phyloP scores from a whole-genome alignment of 2,329 filamentous ascomycete species.

The Colletotrichum sp. region DNA sequence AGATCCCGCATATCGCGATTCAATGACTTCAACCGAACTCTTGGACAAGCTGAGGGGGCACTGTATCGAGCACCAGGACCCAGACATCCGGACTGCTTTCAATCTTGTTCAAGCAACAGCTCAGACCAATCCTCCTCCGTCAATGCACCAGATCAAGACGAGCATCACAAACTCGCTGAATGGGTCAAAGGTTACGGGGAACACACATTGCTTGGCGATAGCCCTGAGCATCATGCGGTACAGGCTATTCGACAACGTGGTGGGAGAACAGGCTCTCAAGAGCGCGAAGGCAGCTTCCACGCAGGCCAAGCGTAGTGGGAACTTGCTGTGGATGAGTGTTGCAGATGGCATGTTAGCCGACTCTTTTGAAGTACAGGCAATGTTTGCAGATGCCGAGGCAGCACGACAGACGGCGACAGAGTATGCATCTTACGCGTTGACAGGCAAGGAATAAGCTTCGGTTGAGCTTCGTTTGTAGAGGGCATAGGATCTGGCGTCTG shows the following conservation, averaged over 20 bases:
- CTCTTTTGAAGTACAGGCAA: conserved; percentile 75
- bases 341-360: conserved; percentile 80
- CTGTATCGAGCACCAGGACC: conserved; percentile 73
- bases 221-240: conserved; percentile 85
- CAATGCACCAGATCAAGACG: conserved; percentile 79
- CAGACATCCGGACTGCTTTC: conserved; percentile 79
- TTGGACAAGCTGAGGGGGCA: conserved; percentile 71
- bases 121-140: conserved; percentile 63
- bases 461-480: background rate
- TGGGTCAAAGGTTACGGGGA: conserved; percentile 71
- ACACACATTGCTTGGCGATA: conserved; percentile 82
- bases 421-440: conserved; percentile 48
- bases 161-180: conserved; percentile 76
- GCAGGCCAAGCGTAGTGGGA: conserved; percentile 73
- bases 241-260: conserved; percentile 80
- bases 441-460: conserved; percentile 26
- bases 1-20: conserved; percentile 60
- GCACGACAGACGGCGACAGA: conserved; percentile 46
- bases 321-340: conserved; percentile 80
- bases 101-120: conserved; percentile 76
- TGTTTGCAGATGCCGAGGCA: conserved; percentile 47
- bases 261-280: conserved; percentile 81
- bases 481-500: conserved; percentile 19
- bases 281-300: conserved; percentile 72
- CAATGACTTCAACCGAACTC: conserved; percentile 63